Percentiles rank a stretch among this genome's conserved stretches.
Conservation (phyloP, 2,329 filamentous ascomycete species). For the Cladophialophora exuberans region DNA sequence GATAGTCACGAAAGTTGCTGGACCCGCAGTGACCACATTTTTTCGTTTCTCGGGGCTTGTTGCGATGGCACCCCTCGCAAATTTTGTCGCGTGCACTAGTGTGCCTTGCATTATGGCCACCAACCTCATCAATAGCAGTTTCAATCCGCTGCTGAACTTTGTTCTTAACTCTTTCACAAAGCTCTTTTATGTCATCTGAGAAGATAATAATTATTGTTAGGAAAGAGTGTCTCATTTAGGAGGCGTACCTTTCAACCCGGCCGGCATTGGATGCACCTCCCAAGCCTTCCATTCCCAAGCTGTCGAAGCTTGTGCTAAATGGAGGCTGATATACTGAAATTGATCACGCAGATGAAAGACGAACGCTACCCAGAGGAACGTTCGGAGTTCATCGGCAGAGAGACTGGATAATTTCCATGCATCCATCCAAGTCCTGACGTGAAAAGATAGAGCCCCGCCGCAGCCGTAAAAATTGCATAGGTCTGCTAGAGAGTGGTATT, state of each 20-base stretch:
- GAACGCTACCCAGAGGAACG: constrained; percentile 9
- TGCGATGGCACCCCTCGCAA: neutral
- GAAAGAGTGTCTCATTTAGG: neutral
- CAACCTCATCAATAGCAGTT: neutral
- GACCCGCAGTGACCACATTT: constrained; percentile 10
- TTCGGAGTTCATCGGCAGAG: neutral
- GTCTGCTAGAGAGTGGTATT: neutral
- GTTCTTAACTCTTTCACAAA: neutral
- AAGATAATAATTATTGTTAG: neutral
- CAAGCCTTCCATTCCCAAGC: constrained; percentile 2
- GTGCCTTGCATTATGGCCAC: neutral
- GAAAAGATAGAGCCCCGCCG: constrained; percentile 6
- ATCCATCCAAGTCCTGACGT: constrained; percentile 2
- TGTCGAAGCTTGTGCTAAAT: neutral
- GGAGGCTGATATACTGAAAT: constrained; percentile 1
- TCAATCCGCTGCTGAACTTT: constrained; percentile 1
- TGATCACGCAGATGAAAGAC: constrained; percentile 2
- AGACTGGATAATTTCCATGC: neutral
- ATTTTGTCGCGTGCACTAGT: neutral
- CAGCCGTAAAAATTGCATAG: constrained; percentile 19
- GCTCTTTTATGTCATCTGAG: constrained; percentile 4
- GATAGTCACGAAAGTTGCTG: neutral
- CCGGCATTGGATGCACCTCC: constrained; percentile 15
- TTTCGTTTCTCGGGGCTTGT: constrained; percentile 6
- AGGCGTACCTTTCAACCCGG: neutral